These are phyloP conservation scores for Lentinula boryana DNA, from an alignment of 768 basidiomycete species.

Conservation along the genomic window DNA sequence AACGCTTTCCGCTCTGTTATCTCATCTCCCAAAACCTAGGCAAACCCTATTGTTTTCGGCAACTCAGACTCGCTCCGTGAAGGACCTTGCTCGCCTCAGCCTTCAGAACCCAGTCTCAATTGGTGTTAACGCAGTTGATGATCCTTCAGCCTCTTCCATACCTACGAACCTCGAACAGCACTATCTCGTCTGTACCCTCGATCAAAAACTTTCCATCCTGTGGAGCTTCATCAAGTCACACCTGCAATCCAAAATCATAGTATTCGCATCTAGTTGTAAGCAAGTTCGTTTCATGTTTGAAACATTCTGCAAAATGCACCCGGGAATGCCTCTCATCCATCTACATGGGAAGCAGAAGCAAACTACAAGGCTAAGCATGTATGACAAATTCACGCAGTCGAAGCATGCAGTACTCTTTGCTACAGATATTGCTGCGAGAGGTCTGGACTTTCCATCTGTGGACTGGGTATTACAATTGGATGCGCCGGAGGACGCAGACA, in stretches of 20 bases:
- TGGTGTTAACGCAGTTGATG: slow-evolving; percentile 47
- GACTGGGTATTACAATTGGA: slow-evolving; percentile 98
- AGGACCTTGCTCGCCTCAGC: slow-evolving; percentile 85
- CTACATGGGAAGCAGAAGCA: slow-evolving; percentile 98
- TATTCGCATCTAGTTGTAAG: slow-evolving; percentile 93
- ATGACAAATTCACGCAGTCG: slow-evolving; percentile 75
- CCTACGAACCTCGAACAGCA: slow-evolving; percentile 83
- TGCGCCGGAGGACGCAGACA: slow-evolving; percentile 95
- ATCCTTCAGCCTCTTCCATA: slow-evolving; percentile 40
- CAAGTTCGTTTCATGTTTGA: slow-evolving; percentile 97
- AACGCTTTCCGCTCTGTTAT: slow-evolving; percentile 85
- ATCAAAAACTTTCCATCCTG: slow-evolving; percentile 84
- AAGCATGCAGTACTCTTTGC: slow-evolving; percentile 87
- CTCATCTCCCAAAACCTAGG: slow-evolving; percentile 83
- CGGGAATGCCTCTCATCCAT: slow-evolving; percentile 88
- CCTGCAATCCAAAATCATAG: slow-evolving; percentile 83
- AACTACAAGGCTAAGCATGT: slow-evolving; percentile 77
- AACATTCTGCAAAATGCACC: slow-evolving; percentile 93
- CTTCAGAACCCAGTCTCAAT: slow-evolving; percentile 77
- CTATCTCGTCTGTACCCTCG: slow-evolving; percentile 77
- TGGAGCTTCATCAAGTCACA: slow-evolving; percentile 96
- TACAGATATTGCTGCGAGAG: slow-evolving; percentile 94
- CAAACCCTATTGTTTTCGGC: slow-evolving; percentile 97
- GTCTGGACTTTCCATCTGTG: slow-evolving; percentile 92
- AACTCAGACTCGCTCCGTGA: slow-evolving; percentile 87